phyloP scores from a whole-genome alignment of 169 alveolate genomes.

The Perkinsus olseni region DNA sequence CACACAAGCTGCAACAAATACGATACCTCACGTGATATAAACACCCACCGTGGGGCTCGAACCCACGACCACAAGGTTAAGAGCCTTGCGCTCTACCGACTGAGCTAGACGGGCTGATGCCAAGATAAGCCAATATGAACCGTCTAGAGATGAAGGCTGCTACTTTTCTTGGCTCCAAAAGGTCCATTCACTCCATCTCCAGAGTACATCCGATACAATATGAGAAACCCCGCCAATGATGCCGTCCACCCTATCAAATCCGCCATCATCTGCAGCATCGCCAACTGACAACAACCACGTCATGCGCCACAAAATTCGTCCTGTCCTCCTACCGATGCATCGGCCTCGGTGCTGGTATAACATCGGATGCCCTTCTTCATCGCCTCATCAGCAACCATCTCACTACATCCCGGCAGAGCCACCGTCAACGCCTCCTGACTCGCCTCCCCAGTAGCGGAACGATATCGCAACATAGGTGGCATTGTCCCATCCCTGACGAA shows the following conservation, averaged over 20 bases:
- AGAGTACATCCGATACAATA: background rate
- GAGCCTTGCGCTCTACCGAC: conserved; percentile 99
- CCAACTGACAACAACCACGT: background rate
- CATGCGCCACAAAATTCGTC: background rate
- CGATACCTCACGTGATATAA: too few species aligned
- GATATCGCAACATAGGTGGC: background rate
- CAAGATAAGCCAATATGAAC: background rate
- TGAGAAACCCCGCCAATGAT: background rate
- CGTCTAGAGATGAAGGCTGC: background rate
- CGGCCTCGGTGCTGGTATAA: background rate
- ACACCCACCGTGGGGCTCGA: conserved; percentile 83
- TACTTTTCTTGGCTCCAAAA: background rate
- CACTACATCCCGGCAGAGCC: background rate
- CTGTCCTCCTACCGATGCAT: background rate
- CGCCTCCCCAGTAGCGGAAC: background rate
- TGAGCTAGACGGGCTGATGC: conserved; percentile 92
- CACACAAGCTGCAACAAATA: background rate
- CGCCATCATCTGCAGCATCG: background rate
- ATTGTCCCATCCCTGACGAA: background rate
- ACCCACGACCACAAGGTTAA: conserved; percentile 98
- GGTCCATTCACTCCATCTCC: background rate
- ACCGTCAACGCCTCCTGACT: background rate
- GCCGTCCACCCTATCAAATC: background rate
- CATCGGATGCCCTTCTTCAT: background rate
- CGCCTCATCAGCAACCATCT: background rate